A percentile compares a stretch with the other conserved stretches of the same genome.
phyloP scores from a whole-genome alignment of 305 asterid genomes.

The Petunia hybrid region DNA sequence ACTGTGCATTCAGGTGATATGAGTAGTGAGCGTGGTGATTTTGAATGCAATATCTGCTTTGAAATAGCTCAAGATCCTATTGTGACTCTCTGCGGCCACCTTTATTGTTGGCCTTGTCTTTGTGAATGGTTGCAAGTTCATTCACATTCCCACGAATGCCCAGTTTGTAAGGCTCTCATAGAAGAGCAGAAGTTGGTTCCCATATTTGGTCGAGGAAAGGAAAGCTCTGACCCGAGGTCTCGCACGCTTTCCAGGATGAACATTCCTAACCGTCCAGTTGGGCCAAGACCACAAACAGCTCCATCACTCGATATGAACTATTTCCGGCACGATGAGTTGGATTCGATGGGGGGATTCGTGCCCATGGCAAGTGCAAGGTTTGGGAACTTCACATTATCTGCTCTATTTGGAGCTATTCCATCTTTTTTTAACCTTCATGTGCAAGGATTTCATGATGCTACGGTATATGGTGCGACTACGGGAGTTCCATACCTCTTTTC shows the following conservation, averaged over 20 bases:
- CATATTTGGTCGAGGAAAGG: conserved; percentile 78
- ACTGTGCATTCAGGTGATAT: conserved; percentile 49
- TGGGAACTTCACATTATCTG: conserved; percentile 71
- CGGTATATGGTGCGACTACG: conserved; percentile 75
- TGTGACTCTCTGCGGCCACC: conserved; percentile 90
- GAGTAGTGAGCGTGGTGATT: conserved; percentile 55
- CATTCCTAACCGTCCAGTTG: conserved; percentile 66
- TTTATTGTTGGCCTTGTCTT: conserved; percentile 92
- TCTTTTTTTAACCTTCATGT: conserved; percentile 75
- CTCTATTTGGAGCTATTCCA: conserved; percentile 71
- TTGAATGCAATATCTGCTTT: conserved; percentile 86
- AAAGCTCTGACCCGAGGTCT: conserved; percentile 56
- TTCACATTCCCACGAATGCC: conserved; percentile 81
- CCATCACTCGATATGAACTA: conserved; percentile 58
- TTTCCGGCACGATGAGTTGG: conserved; percentile 55
- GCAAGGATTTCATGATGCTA: conserved; percentile 77
- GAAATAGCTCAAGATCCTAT: conserved; percentile 84
- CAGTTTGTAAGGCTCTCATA: conserved; percentile 81
- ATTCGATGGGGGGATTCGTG: conserved; percentile 53
- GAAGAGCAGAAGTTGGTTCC: conserved; percentile 75
- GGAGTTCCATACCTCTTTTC: conserved; percentile 76
- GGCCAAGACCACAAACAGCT: conserved; percentile 72
- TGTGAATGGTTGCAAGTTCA: conserved; percentile 85
- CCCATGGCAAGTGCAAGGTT: conserved; percentile 74
- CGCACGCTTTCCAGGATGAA: conserved; percentile 44